phyloP scores from a whole-genome alignment of 805 yeast genomes.

The Saturnispora hagleri region DNA sequence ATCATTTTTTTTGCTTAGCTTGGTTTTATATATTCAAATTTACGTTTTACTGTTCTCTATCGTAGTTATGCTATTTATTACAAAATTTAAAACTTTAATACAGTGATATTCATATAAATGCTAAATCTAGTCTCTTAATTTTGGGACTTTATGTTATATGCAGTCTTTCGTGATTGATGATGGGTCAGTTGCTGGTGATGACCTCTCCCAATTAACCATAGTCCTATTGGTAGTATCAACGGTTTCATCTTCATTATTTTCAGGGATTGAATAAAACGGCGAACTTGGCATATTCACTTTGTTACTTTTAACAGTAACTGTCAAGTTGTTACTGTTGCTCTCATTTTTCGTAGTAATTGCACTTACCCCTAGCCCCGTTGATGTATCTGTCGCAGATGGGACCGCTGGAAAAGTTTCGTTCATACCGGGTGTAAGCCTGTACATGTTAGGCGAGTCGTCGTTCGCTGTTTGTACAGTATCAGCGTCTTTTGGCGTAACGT shows the following conservation, averaged over 20 bases:
- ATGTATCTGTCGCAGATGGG: background rate
- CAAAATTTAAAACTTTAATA: background rate
- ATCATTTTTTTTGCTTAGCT: background rate
- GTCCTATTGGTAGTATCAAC: constrained; percentile 18
- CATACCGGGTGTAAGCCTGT: background rate
- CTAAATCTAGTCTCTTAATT: background rate
- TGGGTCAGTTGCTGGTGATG: constrained; percentile 25
- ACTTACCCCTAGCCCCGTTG: background rate
- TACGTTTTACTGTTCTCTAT: background rate
- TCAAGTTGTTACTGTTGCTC: background rate
- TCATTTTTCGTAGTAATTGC: background rate
- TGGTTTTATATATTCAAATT: background rate
- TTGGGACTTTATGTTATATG: background rate
- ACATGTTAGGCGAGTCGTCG: constrained; percentile 7
- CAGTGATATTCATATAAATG: background rate
- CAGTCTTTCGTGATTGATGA: background rate
- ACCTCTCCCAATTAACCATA: constrained; percentile 18
- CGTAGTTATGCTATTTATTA: background rate
- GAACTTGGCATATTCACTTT: constrained; percentile 26
- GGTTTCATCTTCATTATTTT: constrained; percentile 12
- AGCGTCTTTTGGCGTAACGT: constrained; percentile 25
- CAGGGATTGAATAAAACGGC: constrained; percentile 21
- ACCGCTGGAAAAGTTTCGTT: background rate
- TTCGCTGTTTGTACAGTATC: constrained; percentile 22
- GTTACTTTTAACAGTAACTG: background rate